Evolutionary conservation across 2,329 filamentous ascomycete species (phyloP).

Genomic region (Venturia oleaginea): DNA sequence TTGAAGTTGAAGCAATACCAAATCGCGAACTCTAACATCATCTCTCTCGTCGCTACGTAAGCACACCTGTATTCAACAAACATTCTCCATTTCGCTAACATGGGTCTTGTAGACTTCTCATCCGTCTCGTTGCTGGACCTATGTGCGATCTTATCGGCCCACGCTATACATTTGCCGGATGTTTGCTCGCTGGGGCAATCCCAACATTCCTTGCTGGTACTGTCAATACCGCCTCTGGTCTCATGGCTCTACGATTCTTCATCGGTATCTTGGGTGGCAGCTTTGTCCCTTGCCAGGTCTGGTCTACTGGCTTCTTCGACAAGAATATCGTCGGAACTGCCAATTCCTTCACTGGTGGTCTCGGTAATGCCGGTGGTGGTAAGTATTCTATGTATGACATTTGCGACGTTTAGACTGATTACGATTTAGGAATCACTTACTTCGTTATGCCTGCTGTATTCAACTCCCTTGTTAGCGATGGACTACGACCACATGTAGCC

Average conservation of each 20-base stretch:
- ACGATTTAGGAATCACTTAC: slow-evolving; percentile 17
- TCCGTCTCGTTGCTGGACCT: slow-evolving; percentile 71
- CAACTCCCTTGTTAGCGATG: slow-evolving; percentile 57
- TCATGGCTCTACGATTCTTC: slow-evolving; percentile 71
- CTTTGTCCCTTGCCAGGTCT: slow-evolving; percentile 84
- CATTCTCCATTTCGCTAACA: neutral
- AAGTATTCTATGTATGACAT: neutral
- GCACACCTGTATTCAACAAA: neutral
- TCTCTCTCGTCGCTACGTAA: slow-evolving; percentile 47
- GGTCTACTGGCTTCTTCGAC: slow-evolving; percentile 89
- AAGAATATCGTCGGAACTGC: slow-evolving; percentile 85
- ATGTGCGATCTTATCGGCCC: slow-evolving; percentile 81
- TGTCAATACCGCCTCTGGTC: slow-evolving; percentile 55
- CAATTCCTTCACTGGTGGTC: slow-evolving; percentile 75
- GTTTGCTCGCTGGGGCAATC: slow-evolving; percentile 66
- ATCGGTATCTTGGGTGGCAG: slow-evolving; percentile 69
- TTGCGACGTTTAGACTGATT: neutral
- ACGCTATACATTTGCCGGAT: slow-evolving; percentile 64
- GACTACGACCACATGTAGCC: slow-evolving; percentile 56
- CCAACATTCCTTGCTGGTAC: slow-evolving; percentile 80
- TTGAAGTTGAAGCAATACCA: slow-evolving; percentile 60
- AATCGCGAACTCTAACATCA: slow-evolving; percentile 83
- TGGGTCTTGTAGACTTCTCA: slow-evolving; percentile 43
- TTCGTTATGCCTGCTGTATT: slow-evolving; percentile 90
- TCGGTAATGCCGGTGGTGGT: slow-evolving; percentile 76